These are phyloP conservation scores for Ophiostoma angusticollis DNA, from an alignment of 2,329 filamentous ascomycete species.

Conservation along the genomic window DNA sequence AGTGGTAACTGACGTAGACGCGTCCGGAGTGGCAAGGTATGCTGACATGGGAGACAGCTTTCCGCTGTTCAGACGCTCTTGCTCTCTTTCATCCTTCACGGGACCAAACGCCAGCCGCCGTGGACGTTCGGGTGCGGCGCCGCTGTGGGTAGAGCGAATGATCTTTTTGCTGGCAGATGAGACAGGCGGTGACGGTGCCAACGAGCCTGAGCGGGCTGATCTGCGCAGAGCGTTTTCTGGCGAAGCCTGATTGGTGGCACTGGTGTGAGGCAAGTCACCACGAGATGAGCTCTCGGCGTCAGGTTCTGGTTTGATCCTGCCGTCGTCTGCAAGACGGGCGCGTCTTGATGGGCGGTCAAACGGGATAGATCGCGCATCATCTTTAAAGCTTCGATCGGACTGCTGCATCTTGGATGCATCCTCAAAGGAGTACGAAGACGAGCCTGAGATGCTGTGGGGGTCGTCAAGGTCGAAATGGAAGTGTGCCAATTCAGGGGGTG, in stretches of 20 bases:
- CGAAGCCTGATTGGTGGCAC: slow-evolving; percentile 10
- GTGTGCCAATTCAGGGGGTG: slow-evolving; percentile 63
- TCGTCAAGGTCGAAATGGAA: slow-evolving; percentile 61
- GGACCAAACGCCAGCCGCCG: slow-evolving; percentile 22
- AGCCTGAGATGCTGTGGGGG: slow-evolving; percentile 34
- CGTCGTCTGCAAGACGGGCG: slow-evolving; percentile 7
- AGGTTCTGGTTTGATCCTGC: slow-evolving; percentile 19
- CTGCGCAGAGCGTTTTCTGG: slow-evolving; percentile 20
- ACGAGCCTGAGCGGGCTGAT: slow-evolving; percentile 21
- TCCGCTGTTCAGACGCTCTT: neutral
- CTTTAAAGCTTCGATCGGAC: slow-evolving; percentile 9
- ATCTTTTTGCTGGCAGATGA: slow-evolving; percentile 20
- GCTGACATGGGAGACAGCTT: slow-evolving; percentile 4
- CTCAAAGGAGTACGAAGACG: slow-evolving; percentile 17
- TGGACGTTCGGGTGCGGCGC: slow-evolving; percentile 26
- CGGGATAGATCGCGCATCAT: neutral
- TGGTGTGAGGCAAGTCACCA: slow-evolving; percentile 14
- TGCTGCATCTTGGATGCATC: slow-evolving; percentile 7
- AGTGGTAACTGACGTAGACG: slow-evolving; percentile 35
- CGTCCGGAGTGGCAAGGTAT: slow-evolving; percentile 44
- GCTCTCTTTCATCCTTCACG: neutral
- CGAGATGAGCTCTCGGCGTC: slow-evolving; percentile 21
- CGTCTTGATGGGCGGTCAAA: slow-evolving; percentile 3
- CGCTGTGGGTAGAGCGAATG: slow-evolving; percentile 19
- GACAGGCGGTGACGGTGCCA: slow-evolving; percentile 22